Conservation (phyloP, 306 rosid genomes). For the Betula pendula region DNA sequence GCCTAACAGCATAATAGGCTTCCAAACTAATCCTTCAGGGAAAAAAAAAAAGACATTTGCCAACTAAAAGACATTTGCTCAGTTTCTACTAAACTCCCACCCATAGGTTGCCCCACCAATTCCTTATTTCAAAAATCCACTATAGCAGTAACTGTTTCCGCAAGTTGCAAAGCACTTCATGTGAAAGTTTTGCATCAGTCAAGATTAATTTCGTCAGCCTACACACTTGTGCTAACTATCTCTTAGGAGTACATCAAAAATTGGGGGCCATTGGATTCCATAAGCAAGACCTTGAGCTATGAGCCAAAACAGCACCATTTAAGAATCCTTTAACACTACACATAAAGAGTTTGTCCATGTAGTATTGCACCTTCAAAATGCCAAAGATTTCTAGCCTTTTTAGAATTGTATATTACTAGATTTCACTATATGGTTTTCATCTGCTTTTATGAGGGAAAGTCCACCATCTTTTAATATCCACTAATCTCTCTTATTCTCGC, state of each 20-base stretch:
- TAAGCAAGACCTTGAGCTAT: too few species aligned
- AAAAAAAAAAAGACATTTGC: background rate
- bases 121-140: background rate
- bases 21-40: background rate
- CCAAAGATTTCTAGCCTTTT: background rate
- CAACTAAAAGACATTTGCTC: background rate
- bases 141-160: background rate
- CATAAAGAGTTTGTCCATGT: background rate
- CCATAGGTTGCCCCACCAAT: background rate
- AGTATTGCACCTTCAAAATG: background rate
- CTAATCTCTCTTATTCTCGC: background rate
- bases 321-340: too few species aligned
- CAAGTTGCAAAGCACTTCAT: background rate
- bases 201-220: background rate
- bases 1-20: background rate
- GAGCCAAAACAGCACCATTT: background rate
- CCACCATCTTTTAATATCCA: background rate
- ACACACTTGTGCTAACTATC: background rate
- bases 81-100: background rate
- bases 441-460: background rate
- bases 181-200: background rate
- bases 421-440: background rate
- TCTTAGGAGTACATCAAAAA: background rate
- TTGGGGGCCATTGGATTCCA: background rate
- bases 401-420: too few species aligned